Evolutionary conservation across 108 stramenopile genomes (phyloP).

Genomic region (Seminavis robusta): DNA sequence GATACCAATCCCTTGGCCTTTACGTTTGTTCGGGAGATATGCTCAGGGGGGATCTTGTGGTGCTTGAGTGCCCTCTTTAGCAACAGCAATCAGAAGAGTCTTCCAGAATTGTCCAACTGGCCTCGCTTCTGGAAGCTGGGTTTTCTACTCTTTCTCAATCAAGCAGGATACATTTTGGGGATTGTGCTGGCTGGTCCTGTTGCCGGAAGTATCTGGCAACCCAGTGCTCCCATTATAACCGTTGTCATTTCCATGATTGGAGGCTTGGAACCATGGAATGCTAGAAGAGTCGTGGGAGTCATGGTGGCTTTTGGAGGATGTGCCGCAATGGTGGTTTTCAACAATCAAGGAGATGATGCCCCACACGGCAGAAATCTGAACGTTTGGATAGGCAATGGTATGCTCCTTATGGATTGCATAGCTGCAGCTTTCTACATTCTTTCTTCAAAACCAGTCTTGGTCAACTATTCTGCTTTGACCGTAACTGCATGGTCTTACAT

Average conservation of each 20-base stretch:
- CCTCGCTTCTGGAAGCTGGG: no score
- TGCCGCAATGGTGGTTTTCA: conserved; percentile 11
- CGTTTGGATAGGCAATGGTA: conserved; percentile 4
- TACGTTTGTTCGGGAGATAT: conserved; percentile 13
- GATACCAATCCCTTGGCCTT: conserved; percentile 14
- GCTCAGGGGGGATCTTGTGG: conserved; percentile 8
- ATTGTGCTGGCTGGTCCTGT: conserved; percentile 24
- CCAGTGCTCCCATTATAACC: conserved; percentile 21
- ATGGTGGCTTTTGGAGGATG: conserved; percentile 15
- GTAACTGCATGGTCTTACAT: conserved; percentile 27
- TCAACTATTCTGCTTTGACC: conserved; percentile 3
- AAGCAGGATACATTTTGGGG: conserved; percentile 18
- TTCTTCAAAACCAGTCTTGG: conserved; percentile 11
- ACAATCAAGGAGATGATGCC: not conserved
- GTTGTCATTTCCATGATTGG: conserved; percentile 15
- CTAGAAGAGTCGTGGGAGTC: conserved; percentile 7
- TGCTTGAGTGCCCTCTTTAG: not conserved
- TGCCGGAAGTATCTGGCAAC: conserved; percentile 20
- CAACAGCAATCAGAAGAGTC: no score
- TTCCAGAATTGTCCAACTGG: no score
- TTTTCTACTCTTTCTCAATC: conserved; percentile 14
- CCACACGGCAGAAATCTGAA: not conserved
- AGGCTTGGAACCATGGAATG: conserved; percentile 14
- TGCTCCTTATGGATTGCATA: conserved; percentile 21
- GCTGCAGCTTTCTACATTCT: conserved; percentile 14